Conservation (phyloP, 805 yeast genomes). For the Jamesozyma spencerorum region DNA sequence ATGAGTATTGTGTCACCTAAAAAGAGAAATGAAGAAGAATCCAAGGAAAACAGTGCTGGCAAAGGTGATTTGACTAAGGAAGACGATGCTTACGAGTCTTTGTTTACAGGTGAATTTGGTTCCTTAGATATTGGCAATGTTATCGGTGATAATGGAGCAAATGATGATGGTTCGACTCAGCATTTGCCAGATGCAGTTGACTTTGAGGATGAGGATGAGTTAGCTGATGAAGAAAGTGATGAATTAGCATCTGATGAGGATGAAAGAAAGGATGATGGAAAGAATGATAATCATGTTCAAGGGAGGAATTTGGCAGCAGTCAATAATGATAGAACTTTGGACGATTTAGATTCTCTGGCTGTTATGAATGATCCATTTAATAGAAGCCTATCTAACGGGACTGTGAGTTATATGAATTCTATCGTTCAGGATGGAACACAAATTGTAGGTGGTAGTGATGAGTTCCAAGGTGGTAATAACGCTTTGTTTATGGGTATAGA, state of each 20-base stretch:
- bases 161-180: conserved; percentile 40
- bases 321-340: neutral
- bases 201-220: conserved; percentile 87
- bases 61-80: conserved; percentile 28
- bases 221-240: conserved; percentile 49
- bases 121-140: conserved; percentile 27
- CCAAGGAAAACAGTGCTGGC: conserved; percentile 3
- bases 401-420: conserved; percentile 5
- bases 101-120: conserved; percentile 32
- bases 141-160: conserved; percentile 13
- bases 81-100: conserved; percentile 32
- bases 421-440: conserved; percentile 4
- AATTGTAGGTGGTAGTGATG: conserved; percentile 8
- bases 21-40: conserved; percentile 2
- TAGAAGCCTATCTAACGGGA: neutral
- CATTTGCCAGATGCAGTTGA: conserved; percentile 92
- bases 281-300: neutral
- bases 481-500: conserved; percentile 28
- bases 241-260: neutral
- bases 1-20: neutral
- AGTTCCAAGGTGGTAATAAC: conserved; percentile 21
- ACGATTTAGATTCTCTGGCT: neutral
- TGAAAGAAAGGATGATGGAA: neutral
- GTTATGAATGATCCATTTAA: conserved; percentile 2
- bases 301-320: too few relatives aligned